phyloP scores from a whole-genome alignment of 2,329 filamentous ascomycete genomes.

The Calonectria ilicicola region DNA sequence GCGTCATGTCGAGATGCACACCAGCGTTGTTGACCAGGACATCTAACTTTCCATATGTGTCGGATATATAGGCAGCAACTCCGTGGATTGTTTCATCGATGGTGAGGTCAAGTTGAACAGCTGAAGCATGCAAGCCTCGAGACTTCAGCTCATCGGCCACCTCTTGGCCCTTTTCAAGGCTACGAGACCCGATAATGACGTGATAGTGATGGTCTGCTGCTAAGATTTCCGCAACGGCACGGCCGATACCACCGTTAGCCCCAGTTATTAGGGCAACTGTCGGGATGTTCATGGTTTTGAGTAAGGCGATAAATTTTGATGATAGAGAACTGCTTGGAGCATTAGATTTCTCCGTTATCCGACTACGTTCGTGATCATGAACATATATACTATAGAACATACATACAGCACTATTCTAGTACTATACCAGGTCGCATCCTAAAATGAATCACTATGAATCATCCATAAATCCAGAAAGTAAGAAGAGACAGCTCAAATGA shows the following conservation, averaged over 20 bases:
- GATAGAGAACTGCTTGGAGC: too few relatives aligned
- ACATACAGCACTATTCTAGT: too few relatives aligned
- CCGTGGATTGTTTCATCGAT: background rate
- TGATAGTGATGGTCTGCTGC: background rate
- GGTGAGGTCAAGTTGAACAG: background rate
- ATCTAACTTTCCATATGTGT: background rate
- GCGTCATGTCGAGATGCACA: background rate
- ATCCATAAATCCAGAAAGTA: too few relatives aligned
- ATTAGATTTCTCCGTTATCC: too few relatives aligned
- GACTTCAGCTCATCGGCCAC: background rate
- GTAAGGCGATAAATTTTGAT: too few relatives aligned
- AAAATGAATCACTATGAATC: too few relatives aligned
- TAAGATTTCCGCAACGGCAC: background rate
- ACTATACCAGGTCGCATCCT: too few relatives aligned
- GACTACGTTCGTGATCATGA: too few relatives aligned
- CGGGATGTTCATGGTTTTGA: too few relatives aligned
- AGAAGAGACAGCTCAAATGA: too few relatives aligned
- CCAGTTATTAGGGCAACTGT: background rate
- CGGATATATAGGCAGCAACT: background rate
- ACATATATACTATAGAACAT: too few relatives aligned
- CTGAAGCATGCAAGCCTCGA: background rate
- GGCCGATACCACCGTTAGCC: background rate
- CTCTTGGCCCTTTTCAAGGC: background rate
- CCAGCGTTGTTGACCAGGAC: background rate
- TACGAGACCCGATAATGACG: background rate